Conservation (phyloP, 345 rosid species). For the Melaleuca alternifolia region DNA sequence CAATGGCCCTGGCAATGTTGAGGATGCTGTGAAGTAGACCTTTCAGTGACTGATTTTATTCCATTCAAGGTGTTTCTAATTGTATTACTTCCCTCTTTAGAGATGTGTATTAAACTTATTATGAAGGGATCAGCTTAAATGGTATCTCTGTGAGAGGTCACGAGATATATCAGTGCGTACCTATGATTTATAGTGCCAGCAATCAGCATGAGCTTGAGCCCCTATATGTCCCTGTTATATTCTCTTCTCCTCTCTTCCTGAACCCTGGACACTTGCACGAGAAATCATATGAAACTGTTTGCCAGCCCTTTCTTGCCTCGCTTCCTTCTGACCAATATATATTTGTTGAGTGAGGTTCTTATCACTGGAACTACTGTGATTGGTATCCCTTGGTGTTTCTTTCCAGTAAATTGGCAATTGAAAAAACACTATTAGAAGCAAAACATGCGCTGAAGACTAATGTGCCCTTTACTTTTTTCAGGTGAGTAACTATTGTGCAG, state of each 20-base stretch:
- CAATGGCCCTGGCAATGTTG: not conserved
- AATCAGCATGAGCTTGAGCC: not conserved
- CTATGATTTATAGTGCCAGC: not conserved
- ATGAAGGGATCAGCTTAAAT: not conserved
- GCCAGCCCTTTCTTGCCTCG: not conserved
- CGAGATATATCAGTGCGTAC: not conserved
- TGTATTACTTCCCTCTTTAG: not conserved
- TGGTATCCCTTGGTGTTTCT: not conserved
- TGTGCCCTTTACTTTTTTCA: not conserved
- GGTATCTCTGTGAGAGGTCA: not conserved
- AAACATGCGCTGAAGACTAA: not conserved
- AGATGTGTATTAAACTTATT: not conserved
- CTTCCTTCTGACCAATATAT: not conserved
- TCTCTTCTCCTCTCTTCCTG: not conserved
- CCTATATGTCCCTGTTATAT: not conserved
- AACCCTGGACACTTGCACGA: not conserved
- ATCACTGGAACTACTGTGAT: not conserved
- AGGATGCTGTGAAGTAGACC: not conserved
- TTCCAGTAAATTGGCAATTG: not conserved
- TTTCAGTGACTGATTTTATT: not conserved
- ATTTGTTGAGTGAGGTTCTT: not conserved
- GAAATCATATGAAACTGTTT: not conserved
- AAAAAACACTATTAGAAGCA: not conserved
- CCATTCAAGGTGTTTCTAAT: not conserved
- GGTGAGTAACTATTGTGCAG: not conserved